Base-by-base conservation (phyloP, 1,139 yeast species). In the Pichia inconspicua region DNA sequence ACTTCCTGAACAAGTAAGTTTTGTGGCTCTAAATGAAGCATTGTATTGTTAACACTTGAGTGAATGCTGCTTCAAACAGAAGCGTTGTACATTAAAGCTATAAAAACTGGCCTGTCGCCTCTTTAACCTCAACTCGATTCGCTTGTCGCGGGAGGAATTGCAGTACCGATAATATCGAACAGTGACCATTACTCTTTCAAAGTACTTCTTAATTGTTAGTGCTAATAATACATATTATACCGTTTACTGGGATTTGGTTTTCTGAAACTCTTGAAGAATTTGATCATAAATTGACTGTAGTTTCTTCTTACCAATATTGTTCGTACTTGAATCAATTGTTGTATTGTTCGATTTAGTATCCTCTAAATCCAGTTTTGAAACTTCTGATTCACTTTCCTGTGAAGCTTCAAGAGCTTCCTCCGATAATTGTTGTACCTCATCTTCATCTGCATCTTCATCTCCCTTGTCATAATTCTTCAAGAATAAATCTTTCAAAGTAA, bases 401-500 rank as follows among this genome's bases (percentile, higher is more conserved):
- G 37, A 34, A 34, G 37, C 37, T 15, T 34, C 37, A 17, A 34
- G 37, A 34, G 22, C 22, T 8, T 34, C 22, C 22, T 34, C 37
- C 22, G 37, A 17, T 15, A 34, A 34, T 34, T 34, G 11, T 14
- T 34, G 19, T 8, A 34, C 11, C 9, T 34, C 22, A 15, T 34
- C 37, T 15, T 15, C 22, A 2, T 34, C 37, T 15, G 7, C 22
- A 2, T 34, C 37, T 34, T n/a, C 37, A 10, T 34, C 37, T 8
- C 15, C 37, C 11, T 34, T 17, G 3, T 34, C 37, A 5, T 34
- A 12, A 17, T 7, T 56, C 44, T 70, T 70, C 45, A 70, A 70
- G 59, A 78, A 83, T 3, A 82, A 65, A 30, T 73, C 73, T 40
- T 73, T 72, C 27, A 83, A 59, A 11, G 74, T 67, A 15, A 81